Evolutionary conservation across 441 rosid species (phyloP), one percentile per base, ranked within the genome.

Genomic region (Biscutella laevigata): DNA sequence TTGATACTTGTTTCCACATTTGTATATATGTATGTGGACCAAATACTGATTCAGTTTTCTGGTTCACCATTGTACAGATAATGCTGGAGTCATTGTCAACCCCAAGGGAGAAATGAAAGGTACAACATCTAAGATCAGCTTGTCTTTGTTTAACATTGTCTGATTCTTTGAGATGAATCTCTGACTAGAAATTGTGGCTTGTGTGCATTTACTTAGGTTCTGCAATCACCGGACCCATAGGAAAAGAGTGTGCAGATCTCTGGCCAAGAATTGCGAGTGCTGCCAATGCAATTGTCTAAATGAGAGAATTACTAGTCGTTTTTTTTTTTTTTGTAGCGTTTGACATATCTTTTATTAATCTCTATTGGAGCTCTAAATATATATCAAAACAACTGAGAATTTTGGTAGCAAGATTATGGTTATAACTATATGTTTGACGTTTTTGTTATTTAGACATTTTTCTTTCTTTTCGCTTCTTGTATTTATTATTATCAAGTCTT

Each of bases 211-310:
- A n/a, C n/a, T n/a, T n/a, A n/a, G n/a, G n/a, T n/a, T 82, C 86
- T 66, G 88, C 88, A 4, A 79, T 82, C 30, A 79, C 85, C 4
- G 85, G 88, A 24, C 89, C 86, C 1, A 82, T 82, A 19, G 86
- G 89, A 2, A 82, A 82, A 65, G 88, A 82, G 38, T 82, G 88
- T 22, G 89, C 89, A 4, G 89, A 82, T 62, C 56, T 82, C 4
- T 82, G 89, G 86, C 89, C 86, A 4, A 79, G 89, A 42, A 82
- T 88, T 27, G 96, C 95, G 5, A 88, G 95, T 53, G 95, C 90
- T 55, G 92, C 95, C 39, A 88, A 83, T 57, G 92, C 95, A 29
- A 85, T 88, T 12, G 92, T 86, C 30, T 88, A n/a, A n/a, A n/a
- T n/a, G n/a, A n/a, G n/a, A n/a, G n/a, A n/a, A n/a, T n/a, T n/a